phyloP scores from a whole-genome alignment of 108 stramenopile species.

The Craspedostauros australis region DNA sequence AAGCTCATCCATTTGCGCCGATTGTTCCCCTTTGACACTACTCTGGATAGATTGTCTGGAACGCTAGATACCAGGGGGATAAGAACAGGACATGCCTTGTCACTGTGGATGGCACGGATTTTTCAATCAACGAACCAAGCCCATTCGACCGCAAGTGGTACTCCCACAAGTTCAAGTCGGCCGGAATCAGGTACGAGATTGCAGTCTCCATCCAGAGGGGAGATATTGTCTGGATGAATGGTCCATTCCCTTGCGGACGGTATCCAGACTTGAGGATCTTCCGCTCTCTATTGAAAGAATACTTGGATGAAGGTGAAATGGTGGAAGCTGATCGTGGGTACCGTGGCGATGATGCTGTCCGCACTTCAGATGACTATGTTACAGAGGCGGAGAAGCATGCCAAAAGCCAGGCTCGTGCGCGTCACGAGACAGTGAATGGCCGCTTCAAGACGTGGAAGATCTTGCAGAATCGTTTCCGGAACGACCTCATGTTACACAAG shows the following conservation, averaged over 20 bases:
- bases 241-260: conserved; percentile 11
- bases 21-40: too few species aligned
- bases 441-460: conserved; percentile 20
- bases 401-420: not conserved
- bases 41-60: too few species aligned
- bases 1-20: too few species aligned
- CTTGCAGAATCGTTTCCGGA: not conserved
- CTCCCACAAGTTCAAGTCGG: conserved; percentile 18
- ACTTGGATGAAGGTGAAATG: conserved; percentile 3
- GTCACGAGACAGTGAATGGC: conserved; percentile 21
- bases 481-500: not conserved
- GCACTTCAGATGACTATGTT: too few species aligned
- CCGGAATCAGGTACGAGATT: conserved; percentile 15
- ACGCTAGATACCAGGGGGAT: too few species aligned
- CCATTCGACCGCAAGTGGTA: not conserved
- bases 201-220: conserved; percentile 19
- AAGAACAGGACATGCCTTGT: too few species aligned
- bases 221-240: conserved; percentile 20
- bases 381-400: not conserved
- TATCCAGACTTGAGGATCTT: conserved; percentile 14
- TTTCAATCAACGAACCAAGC: not conserved
- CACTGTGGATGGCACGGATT: conserved; percentile 13
- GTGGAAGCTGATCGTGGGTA: conserved; percentile 19
- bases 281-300: not conserved
- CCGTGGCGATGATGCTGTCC: not conserved